These are phyloP conservation scores for Ophiostoma ulmi DNA, from an alignment of 2,329 filamentous ascomycete genomes.

Conservation along the genomic window DNA sequence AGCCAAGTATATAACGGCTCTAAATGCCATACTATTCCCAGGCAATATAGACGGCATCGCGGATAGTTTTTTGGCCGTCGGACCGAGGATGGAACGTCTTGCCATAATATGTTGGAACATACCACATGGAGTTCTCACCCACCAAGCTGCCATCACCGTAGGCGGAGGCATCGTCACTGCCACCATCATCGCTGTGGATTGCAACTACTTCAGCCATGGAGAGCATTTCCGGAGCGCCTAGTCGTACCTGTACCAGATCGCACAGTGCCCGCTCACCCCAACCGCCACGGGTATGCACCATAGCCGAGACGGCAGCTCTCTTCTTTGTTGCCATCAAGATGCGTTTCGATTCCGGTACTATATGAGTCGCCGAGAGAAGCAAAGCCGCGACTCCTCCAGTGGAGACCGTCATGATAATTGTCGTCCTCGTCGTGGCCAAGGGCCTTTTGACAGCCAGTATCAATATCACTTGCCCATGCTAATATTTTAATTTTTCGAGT, in stretches of 20 bases:
- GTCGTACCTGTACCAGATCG: neutral
- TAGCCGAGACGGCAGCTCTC: slow-evolving; percentile 3
- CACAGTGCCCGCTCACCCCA: neutral
- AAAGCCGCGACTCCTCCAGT: slow-evolving; percentile 33
- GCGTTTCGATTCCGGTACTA: slow-evolving; percentile 46
- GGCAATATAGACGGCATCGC: slow-evolving; percentile 34
- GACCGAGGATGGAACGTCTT: slow-evolving; percentile 33
- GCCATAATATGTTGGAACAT: slow-evolving; percentile 29
- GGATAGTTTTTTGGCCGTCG: slow-evolving; percentile 38
- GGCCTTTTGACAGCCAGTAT: neutral
- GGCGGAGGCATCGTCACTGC: neutral
- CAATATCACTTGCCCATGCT: neutral
- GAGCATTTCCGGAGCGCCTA: neutral
- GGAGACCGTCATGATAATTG: slow-evolving; percentile 9
- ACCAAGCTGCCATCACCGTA: slow-evolving; percentile 6
- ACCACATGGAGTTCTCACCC: slow-evolving; percentile 39
- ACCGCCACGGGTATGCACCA: neutral
- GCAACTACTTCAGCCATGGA: neutral
- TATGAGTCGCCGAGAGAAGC: slow-evolving; percentile 42
- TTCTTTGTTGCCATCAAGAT: slow-evolving; percentile 28
- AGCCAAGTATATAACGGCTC: neutral
- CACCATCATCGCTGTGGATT: neutral
- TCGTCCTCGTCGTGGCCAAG: neutral
- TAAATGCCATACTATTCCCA: slow-evolving; percentile 30
- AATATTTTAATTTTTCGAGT: neutral